Percentiles rank a stretch among this genome's conserved stretches.
Conservation (phyloP, 2,329 filamentous ascomycete species). For the Aspergillus awamori region DNA sequence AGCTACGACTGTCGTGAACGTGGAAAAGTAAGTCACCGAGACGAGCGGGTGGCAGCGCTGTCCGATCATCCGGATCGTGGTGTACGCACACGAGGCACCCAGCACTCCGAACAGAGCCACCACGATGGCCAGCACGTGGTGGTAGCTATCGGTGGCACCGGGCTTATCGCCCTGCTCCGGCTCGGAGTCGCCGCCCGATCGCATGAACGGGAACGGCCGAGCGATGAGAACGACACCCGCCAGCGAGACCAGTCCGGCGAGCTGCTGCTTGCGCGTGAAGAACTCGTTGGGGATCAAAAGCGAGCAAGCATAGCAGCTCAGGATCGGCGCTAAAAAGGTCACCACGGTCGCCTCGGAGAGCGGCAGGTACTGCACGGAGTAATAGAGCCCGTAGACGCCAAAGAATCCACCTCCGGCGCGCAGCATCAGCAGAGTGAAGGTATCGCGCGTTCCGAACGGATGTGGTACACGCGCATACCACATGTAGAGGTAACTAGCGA, state of each 20-base stretch:
- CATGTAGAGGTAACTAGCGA: conserved; percentile 73
- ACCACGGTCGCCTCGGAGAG: conserved; percentile 87
- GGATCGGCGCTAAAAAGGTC: conserved; percentile 78
- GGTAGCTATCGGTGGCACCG: conserved; percentile 55
- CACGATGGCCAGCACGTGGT: conserved; percentile 70
- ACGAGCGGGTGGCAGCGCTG: conserved; percentile 79
- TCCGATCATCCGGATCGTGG: conserved; percentile 78
- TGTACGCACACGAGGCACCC: conserved; percentile 74
- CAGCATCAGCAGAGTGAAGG: conserved; percentile 68
- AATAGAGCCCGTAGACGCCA: conserved; percentile 78
- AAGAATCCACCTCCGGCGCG: conserved; percentile 74
- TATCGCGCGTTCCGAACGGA: conserved; percentile 67
- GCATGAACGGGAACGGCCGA: conserved; percentile 55
- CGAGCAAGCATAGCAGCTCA: conserved; percentile 79
- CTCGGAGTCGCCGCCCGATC: conserved; percentile 15
- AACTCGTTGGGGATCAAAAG: conserved; percentile 70
- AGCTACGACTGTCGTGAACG: conserved; percentile 70
- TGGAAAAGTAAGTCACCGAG: conserved; percentile 80
- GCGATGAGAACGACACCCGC: conserved; percentile 83
- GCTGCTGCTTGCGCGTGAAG: conserved; percentile 75
- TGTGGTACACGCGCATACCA: conserved; percentile 67
- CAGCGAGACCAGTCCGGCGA: conserved; percentile 74
- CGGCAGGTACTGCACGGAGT: conserved; percentile 75
- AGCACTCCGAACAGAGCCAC: conserved; percentile 76
- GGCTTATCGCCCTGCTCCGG: conserved; percentile 26